phyloP scores from a whole-genome alignment of 1,284 basidiomycete species.

The Baeospora myosura region DNA sequence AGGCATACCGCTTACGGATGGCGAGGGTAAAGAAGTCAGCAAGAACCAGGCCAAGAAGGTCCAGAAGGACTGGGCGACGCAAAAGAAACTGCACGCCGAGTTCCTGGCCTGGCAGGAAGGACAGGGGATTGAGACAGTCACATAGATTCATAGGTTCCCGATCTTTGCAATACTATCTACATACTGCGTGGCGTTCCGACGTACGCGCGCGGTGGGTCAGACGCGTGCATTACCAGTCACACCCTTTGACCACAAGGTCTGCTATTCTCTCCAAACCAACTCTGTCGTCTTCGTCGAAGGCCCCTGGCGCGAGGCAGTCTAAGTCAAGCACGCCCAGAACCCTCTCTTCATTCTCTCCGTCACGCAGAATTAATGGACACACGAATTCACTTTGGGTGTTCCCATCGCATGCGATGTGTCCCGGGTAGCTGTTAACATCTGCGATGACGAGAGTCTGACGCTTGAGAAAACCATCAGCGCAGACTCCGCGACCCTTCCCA shows the following conservation, averaged over 20 bases:
- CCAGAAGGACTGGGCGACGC: constrained; percentile 71
- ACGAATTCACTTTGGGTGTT: constrained; percentile 85
- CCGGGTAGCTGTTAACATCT: constrained; percentile 74
- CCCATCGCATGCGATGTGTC: constrained; percentile 86
- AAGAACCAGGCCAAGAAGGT: constrained; percentile 81
- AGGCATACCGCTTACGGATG: constrained; percentile 82
- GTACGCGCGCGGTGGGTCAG: no score
- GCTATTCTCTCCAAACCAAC: constrained; percentile 67
- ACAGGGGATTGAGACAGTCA: constrained; percentile 3
- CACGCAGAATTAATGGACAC: constrained; percentile 58
- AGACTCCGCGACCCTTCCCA: constrained; percentile 65
- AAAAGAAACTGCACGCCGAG: constrained; percentile 76
- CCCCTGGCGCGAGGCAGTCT: constrained; percentile 67
- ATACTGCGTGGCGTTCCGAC: background rate
- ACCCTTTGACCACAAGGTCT: constrained; percentile 47
- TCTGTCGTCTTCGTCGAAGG: constrained; percentile 71
- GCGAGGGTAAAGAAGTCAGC: constrained; percentile 77
- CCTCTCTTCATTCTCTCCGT: constrained; percentile 25
- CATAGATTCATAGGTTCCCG: no score
- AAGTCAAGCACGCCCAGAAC: constrained; percentile 78
- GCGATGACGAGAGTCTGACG: constrained; percentile 54
- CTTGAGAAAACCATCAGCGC: constrained; percentile 67
- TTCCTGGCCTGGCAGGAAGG: constrained; percentile 52
- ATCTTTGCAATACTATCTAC: background rate
- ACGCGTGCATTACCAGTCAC: constrained; percentile 52